Conservation (phyloP, 345 rosid species). For the Streptanthus diversifolius region DNA sequence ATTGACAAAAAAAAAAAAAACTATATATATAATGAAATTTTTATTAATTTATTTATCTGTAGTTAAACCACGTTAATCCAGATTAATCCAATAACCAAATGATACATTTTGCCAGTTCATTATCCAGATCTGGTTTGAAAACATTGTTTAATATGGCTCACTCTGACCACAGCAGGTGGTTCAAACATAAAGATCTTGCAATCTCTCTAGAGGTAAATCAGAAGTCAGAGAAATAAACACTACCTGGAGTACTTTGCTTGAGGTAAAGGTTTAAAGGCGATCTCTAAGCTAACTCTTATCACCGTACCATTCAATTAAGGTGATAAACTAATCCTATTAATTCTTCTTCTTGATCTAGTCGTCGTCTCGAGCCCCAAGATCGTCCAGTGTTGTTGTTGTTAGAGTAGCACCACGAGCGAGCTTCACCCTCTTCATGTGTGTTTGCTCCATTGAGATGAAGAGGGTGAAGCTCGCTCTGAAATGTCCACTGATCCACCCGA, state of each 20-base stretch:
- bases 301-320: background rate
- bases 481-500: conserved; percentile 57
- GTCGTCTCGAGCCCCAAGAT: conserved; percentile 38
- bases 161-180: background rate
- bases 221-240: background rate
- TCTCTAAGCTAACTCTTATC: background rate
- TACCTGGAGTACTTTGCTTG: background rate
- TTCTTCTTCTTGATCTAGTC: conserved; percentile 48
- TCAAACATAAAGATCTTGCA: background rate
- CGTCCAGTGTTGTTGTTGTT: conserved; percentile 30
- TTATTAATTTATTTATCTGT: too few relatives aligned
- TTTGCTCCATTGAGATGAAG: conserved; percentile 43
- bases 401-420: conserved; percentile 42
- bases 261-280: background rate
- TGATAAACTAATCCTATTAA: conserved; percentile 23
- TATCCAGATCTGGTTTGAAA: too few relatives aligned
- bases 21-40: too few relatives aligned
- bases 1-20: too few relatives aligned
- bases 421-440: conserved; percentile 32
- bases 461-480: too few relatives aligned
- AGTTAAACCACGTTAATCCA: too few relatives aligned
- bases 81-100: too few relatives aligned
- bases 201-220: background rate
- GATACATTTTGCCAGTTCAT: too few relatives aligned
- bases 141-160: background rate